Conservation (phyloP, 495 filamentous ascomycete species). For the Penicillium dipodomyicola region DNA sequence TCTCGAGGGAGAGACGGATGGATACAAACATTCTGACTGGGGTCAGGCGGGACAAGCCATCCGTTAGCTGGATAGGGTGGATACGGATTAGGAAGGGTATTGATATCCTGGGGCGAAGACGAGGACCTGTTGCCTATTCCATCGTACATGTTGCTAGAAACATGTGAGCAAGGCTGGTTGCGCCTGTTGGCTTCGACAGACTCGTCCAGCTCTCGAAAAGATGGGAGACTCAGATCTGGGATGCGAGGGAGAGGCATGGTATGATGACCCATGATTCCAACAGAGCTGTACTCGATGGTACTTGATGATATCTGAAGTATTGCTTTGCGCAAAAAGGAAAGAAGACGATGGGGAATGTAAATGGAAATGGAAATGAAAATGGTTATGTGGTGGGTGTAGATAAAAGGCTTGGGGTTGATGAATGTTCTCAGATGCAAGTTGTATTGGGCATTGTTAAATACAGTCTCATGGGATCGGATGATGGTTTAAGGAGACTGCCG, state of each 20-base stretch:
- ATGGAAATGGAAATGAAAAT: not conserved
- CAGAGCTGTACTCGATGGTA: not conserved
- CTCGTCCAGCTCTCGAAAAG: conserved; percentile 7
- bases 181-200: not conserved
- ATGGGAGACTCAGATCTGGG: conserved; percentile 1
- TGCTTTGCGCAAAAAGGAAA: not conserved
- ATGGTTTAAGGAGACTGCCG: not conserved
- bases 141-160: not conserved
- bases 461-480: conserved; percentile 2
- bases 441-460: conserved; percentile 4
- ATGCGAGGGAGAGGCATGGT: conserved; percentile 6
- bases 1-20: not conserved
- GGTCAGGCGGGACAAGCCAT: not conserved
- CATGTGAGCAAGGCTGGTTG: not conserved
- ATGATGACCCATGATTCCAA: not conserved
- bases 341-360: not conserved
- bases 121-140: not conserved
- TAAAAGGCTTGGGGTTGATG: conserved; percentile 9
- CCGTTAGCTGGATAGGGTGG: conserved; percentile 7
- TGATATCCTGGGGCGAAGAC: no score
- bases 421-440: conserved; percentile 10
- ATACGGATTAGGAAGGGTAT: not conserved
- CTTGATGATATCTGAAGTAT: not conserved
- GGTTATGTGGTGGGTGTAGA: not conserved
- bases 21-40: conserved; percentile 12